Evolutionary conservation across 2,329 filamentous ascomycete species (phyloP).

Genomic region (Phialemoniopsis sp.): DNA sequence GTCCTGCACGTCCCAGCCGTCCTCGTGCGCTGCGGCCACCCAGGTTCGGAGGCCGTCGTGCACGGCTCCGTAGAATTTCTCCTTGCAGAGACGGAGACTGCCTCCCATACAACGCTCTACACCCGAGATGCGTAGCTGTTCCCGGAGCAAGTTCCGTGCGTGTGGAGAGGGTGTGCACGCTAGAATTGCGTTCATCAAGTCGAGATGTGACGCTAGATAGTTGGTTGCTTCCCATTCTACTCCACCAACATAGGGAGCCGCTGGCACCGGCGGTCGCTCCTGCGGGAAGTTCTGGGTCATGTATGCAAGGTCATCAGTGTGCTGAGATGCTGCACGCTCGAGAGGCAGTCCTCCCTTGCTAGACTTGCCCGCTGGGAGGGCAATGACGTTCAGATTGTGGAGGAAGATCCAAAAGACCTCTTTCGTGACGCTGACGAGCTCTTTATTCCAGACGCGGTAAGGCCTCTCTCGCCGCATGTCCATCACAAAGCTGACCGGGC

Average conservation of each 20-base stretch:
- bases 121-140: slow-evolving; percentile 74
- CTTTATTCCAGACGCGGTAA: slow-evolving; percentile 92
- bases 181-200: slow-evolving; percentile 86
- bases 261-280: slow-evolving; percentile 83
- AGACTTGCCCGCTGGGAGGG: slow-evolving; percentile 49
- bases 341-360: slow-evolving; percentile 11
- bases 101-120: slow-evolving; percentile 88
- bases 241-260: slow-evolving; percentile 91
- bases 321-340: neutral
- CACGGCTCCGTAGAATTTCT: slow-evolving; percentile 92
- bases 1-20: slow-evolving; percentile 80
- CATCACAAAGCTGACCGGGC: slow-evolving; percentile 79
- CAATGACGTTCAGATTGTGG: slow-evolving; percentile 85
- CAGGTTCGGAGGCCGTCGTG: slow-evolving; percentile 87
- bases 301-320: slow-evolving; percentile 39
- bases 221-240: slow-evolving; percentile 99
- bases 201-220: slow-evolving; percentile 87
- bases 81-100: slow-evolving; percentile 86
- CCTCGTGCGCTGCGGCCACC: slow-evolving; percentile 81
- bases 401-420: slow-evolving; percentile 99
- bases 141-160: slow-evolving; percentile 70
- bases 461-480: slow-evolving; percentile 85
- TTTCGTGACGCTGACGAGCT: slow-evolving; percentile 88
- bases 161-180: slow-evolving; percentile 65
- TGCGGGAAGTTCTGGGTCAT: slow-evolving; percentile 75